These are phyloP conservation scores for Podosphaera fusca DNA, from an alignment of 2,329 filamentous ascomycete genomes.

Conservation along the genomic window DNA sequence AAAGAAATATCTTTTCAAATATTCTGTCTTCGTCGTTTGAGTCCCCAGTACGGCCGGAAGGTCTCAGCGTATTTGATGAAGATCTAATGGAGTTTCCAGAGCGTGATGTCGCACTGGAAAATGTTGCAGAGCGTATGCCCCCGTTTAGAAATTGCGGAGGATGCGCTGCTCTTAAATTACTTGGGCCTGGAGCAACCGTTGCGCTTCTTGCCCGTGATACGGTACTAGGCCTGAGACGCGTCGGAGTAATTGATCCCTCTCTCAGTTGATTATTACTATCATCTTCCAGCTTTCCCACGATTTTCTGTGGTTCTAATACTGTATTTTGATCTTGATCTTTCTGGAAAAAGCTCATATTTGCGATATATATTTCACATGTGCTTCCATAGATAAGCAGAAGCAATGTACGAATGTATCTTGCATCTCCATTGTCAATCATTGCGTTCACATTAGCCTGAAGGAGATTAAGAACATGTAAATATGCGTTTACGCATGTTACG, in stretches of 20 bases:
- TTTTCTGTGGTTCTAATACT: not conserved
- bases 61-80: conserved; percentile 3
- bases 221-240: conserved; percentile 23
- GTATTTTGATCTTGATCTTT: not conserved
- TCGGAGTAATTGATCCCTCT: conserved; percentile 30
- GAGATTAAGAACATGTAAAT: conserved; percentile 39
- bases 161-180: conserved; percentile 24
- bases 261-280: conserved; percentile 19
- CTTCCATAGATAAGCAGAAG: conserved; percentile 42
- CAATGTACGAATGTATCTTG: conserved; percentile 41
- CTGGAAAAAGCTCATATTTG: not conserved
- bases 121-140: conserved; percentile 25
- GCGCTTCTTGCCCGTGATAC: conserved; percentile 14
- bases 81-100: conserved; percentile 63
- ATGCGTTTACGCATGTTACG: conserved; percentile 37
- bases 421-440: conserved; percentile 40
- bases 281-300: conserved; percentile 13
- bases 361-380: conserved; percentile 36
- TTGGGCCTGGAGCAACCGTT: conserved; percentile 14
- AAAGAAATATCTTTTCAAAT: conserved; percentile 65
- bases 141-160: conserved; percentile 26
- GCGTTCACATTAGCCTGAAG: conserved; percentile 37
- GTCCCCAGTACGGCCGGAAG: conserved; percentile 15
- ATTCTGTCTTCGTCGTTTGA: conserved; percentile 54
- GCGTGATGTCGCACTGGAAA: conserved; percentile 39